Evolutionary conservation across 2,329 filamentous ascomycete genomes (phyloP).

Genomic region (Chaetomium olivaceum): DNA sequence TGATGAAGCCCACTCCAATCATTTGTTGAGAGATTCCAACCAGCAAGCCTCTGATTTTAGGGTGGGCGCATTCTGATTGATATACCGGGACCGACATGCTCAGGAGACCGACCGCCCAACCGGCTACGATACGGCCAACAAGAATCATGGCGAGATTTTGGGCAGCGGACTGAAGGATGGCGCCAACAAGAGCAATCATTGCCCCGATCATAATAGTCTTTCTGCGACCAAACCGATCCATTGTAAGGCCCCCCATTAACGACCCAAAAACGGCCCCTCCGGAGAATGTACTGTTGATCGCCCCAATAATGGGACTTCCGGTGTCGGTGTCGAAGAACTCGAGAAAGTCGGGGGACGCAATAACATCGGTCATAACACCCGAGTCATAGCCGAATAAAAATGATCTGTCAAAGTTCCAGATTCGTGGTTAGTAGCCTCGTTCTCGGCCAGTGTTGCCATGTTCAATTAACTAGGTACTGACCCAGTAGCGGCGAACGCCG

Average conservation of each 20-base stretch:
- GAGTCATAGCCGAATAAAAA: constrained; percentile 52
- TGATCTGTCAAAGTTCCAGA: constrained; percentile 33
- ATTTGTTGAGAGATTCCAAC: constrained; percentile 54
- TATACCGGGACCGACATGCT: constrained; percentile 58
- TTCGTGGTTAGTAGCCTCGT: neutral
- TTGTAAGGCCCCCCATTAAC: constrained; percentile 56
- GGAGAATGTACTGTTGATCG: constrained; percentile 64
- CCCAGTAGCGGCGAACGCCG: constrained; percentile 45
- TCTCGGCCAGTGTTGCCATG: neutral
- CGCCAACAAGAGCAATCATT: constrained; percentile 58
- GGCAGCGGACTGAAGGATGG: constrained; percentile 59
- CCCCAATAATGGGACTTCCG: constrained; percentile 55
- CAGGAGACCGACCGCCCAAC: constrained; percentile 59
- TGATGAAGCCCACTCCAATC: constrained; percentile 51
- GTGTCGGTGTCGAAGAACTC: constrained; percentile 57
- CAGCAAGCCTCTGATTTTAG: constrained; percentile 55
- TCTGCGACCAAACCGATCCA: constrained; percentile 61
- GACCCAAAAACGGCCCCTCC: constrained; percentile 56
- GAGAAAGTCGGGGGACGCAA: constrained; percentile 58
- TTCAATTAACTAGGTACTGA: constrained; percentile 29
- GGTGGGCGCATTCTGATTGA: constrained; percentile 56
- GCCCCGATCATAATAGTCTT: constrained; percentile 62
- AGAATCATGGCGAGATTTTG: constrained; percentile 58
- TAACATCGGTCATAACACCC: constrained; percentile 51
- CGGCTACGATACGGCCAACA: constrained; percentile 57